phyloP scores from a whole-genome alignment of 2,329 filamentous ascomycete species.

The Aureobasidium mangrovei region DNA sequence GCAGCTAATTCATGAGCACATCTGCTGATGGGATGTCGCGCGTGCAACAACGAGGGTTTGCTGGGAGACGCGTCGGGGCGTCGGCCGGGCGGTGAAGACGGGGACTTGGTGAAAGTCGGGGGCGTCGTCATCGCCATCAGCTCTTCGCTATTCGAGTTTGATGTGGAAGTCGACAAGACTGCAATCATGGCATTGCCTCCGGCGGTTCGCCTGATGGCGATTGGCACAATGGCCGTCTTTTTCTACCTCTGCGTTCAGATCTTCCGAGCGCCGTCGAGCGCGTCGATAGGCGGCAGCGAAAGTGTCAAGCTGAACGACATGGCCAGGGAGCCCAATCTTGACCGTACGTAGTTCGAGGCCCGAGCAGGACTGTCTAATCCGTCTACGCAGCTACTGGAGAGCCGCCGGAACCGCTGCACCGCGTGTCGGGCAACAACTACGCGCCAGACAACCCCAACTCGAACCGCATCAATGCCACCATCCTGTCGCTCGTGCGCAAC shows the following conservation, averaged over 20 bases:
- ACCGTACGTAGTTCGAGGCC: conserved; percentile 52
- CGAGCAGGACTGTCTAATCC: conserved; percentile 15
- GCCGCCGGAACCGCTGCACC: conserved; percentile 65
- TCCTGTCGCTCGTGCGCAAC: conserved; percentile 87
- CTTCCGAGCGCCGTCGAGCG: conserved; percentile 47
- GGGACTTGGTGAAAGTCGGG: not conserved
- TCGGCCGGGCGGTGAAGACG: conserved; percentile 6
- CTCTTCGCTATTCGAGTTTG: not conserved
- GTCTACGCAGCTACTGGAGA: conserved; percentile 62
- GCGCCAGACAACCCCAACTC: conserved; percentile 64
- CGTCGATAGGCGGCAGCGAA: conserved; percentile 25
- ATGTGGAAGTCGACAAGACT: not conserved
- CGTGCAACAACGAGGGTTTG: not conserved
- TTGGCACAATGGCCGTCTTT: conserved; percentile 63
- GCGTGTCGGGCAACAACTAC: conserved; percentile 65
- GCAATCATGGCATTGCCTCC: conserved; percentile 70
- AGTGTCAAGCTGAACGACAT: conserved; percentile 47
- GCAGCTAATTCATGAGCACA: not conserved
- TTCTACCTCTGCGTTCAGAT: conserved; percentile 72
- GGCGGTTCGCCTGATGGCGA: conserved; percentile 70
- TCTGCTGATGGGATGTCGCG: not conserved
- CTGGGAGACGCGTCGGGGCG: not conserved
- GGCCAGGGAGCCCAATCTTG: conserved; percentile 74
- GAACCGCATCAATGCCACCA: conserved; percentile 83
- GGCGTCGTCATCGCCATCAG: conserved; percentile 10